A percentile compares a stretch with the other conserved stretches of the same genome.
These are phyloP conservation scores for Sistotremastrum suecicum DNA, from an alignment of 768 basidiomycete species.

Conservation along the genomic window DNA sequence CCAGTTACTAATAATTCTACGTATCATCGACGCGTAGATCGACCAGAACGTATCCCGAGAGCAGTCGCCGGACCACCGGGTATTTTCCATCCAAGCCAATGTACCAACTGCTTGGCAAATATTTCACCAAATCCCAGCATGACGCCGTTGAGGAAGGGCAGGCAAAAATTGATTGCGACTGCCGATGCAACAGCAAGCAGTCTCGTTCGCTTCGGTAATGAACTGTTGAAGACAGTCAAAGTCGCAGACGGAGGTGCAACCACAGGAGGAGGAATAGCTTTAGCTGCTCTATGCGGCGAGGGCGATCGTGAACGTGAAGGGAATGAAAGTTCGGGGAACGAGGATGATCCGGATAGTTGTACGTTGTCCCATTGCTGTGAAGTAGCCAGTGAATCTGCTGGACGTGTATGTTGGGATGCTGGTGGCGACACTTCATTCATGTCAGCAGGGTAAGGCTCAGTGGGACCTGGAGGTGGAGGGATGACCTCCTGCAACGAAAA, in stretches of 20 bases:
- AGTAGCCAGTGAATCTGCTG: constrained; percentile 8
- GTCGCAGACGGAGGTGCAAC: constrained; percentile 35
- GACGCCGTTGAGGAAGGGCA: constrained; percentile 87
- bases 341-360: constrained; percentile 1
- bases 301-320: constrained; percentile 1
- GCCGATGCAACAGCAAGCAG: constrained; percentile 55
- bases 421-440: constrained; percentile 3
- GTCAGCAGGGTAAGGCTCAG: constrained; percentile 1
- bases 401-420: constrained; percentile 10
- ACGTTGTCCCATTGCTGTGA: not conserved
- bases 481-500: constrained; percentile 13
- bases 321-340: constrained; percentile 4
- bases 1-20: no score
- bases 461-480: constrained; percentile 13
- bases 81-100: constrained; percentile 15
- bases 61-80: constrained; percentile 5
- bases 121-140: constrained; percentile 97
- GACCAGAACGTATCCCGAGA: constrained; percentile 6
- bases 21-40: not conserved
- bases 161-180: constrained; percentile 67
- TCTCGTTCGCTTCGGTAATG: constrained; percentile 53
- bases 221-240: constrained; percentile 53
- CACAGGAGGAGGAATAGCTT: not conserved
- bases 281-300: not conserved
- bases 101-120: constrained; percentile 35